These are phyloP conservation scores for Heliamphora pulchella DNA, from an alignment of 179 eudicot genomes.

Conservation along the genomic window DNA sequence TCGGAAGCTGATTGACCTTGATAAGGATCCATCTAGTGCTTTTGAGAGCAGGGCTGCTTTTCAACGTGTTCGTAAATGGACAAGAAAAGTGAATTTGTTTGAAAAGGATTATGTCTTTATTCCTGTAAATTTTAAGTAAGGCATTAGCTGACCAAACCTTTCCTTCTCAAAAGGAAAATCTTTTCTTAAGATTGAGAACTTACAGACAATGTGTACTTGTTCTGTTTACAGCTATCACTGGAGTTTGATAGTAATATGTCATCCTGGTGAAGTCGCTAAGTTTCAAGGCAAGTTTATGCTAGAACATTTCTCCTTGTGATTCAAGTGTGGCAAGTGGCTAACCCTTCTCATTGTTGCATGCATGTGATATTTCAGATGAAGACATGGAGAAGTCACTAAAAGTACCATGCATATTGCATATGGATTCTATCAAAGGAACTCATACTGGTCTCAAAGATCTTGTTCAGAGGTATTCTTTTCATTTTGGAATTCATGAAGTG, in stretches of 20 bases:
- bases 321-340: constrained; percentile 4
- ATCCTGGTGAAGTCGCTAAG: constrained; percentile 73
- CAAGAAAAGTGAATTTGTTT: constrained; percentile 84
- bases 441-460: constrained; percentile 63
- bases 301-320: not conserved
- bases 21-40: constrained; percentile 66
- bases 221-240: constrained; percentile 69
- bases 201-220: not conserved
- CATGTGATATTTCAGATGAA: constrained; percentile 35
- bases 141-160: constrained; percentile 9
- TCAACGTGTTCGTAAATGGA: constrained; percentile 98
- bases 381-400: constrained; percentile 34
- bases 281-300: constrained; percentile 42
- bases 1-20: constrained; percentile 86
- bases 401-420: constrained; percentile 83
- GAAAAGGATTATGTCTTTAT: constrained; percentile 88
- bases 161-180: not conserved
- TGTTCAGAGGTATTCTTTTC: constrained; percentile 53
- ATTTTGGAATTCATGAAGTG: not conserved
- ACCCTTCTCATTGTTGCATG: not conserved
- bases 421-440: constrained; percentile 91
- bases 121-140: constrained; percentile 94
- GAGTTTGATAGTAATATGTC: constrained; percentile 88
- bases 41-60: constrained; percentile 85
- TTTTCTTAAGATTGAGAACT: constrained; percentile 9